Conservation (phyloP, 345 rosid genomes). For the Microcos paniculata region DNA sequence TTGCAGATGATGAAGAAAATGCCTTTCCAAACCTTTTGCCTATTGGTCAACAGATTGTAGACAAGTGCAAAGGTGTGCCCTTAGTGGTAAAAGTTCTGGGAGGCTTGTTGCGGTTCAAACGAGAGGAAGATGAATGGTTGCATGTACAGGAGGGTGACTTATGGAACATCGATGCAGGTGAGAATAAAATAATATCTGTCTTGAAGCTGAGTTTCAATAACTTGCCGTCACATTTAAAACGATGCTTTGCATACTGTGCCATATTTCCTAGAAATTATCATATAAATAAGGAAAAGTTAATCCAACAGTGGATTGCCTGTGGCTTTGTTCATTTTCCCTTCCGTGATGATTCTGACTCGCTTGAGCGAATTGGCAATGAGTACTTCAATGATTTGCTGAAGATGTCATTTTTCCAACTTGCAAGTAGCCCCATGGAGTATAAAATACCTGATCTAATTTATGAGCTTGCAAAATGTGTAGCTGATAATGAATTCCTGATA, state of each 20-base stretch:
- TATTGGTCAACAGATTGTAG: constrained; percentile 20
- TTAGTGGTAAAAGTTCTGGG: constrained; percentile 17
- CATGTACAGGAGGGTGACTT: not conserved
- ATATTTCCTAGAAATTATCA: constrained; percentile 13
- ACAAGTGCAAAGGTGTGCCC: constrained; percentile 27
- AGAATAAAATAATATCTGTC: constrained; percentile 4
- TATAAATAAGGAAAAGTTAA: constrained; percentile 14
- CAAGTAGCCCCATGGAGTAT: not conserved
- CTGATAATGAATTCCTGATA: constrained; percentile 7
- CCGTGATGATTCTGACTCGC: not conserved
- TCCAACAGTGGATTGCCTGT: constrained; percentile 19
- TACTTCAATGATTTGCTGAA: constrained; percentile 23
- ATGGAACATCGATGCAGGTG: constrained; percentile 6
- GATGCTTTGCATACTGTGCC: constrained; percentile 18
- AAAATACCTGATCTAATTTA: constrained; percentile 27
- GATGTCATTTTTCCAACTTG: constrained; percentile 27
- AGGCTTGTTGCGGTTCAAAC: constrained; percentile 7
- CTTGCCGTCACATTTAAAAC: constrained; percentile 15
- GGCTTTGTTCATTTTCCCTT: constrained; percentile 10
- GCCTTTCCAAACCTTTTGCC: not conserved
- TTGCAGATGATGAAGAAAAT: not conserved
- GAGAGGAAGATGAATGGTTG: constrained; percentile 5
- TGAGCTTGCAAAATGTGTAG: constrained; percentile 27
- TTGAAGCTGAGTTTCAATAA: constrained; percentile 11
- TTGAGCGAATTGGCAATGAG: constrained; percentile 13